These are phyloP conservation scores for Ustilago xerochloae DNA, from an alignment of 1,284 basidiomycete genomes.

Conservation along the genomic window DNA sequence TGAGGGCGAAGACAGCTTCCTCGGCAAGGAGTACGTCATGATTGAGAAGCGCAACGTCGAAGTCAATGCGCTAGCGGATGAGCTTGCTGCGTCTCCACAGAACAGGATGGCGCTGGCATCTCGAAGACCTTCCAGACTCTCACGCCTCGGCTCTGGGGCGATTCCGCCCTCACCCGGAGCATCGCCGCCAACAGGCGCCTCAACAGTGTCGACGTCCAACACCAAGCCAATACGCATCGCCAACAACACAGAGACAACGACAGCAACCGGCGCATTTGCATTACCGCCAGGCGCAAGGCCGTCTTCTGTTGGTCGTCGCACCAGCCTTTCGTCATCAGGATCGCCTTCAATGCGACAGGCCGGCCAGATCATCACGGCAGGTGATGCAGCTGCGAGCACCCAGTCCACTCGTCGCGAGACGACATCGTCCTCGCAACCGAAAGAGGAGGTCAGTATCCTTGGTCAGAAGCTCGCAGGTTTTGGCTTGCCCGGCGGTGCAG, in stretches of 20 bases:
- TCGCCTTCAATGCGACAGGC: conserved; percentile 42
- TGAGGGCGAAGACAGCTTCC: conserved; percentile 54
- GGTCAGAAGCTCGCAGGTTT: conserved; percentile 33
- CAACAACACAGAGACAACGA: conserved; percentile 8
- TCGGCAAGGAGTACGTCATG: conserved; percentile 72
- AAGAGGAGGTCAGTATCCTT: conserved; percentile 46
- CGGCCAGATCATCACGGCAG: conserved; percentile 35
- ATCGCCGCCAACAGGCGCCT: conserved; percentile 19
- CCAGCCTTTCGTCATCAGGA: conserved; percentile 49
- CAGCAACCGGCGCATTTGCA: conserved; percentile 51
- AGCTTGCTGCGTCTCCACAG: conserved; percentile 49
- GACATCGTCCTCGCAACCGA: conserved; percentile 7
- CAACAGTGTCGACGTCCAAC: conserved; percentile 3
- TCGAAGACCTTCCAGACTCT: conserved; percentile 49
- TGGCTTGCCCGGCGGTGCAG: conserved; percentile 15
- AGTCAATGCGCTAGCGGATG: conserved; percentile 73
- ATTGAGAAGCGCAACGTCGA: conserved; percentile 74
- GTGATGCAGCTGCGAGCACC: conserved; percentile 33
- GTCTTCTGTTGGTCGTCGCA: conserved; percentile 40
- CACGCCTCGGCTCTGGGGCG: conserved; percentile 37
- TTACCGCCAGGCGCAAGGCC: conserved; percentile 52
- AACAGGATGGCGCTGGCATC: conserved; percentile 23
- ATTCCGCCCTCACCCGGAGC: conserved; percentile 14
- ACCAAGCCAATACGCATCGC: conserved; percentile 27
- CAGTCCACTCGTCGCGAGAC: conserved; percentile 25